These are phyloP conservation scores for Hemerocallis citrina DNA, from an alignment of 106 monocot genomes.

Conservation along the genomic window DNA sequence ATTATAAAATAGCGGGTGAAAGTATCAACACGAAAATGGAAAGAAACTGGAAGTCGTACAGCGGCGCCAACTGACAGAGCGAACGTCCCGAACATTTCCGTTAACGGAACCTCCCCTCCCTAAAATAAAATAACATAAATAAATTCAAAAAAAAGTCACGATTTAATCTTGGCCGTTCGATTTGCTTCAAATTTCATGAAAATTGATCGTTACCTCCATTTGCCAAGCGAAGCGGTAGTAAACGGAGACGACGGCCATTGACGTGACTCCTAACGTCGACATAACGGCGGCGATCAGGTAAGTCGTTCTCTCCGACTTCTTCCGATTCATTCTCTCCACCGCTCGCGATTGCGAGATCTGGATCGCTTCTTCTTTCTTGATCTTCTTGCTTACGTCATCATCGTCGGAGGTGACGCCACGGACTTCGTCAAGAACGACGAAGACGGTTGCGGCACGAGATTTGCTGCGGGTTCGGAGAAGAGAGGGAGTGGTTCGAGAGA, in stretches of 20 bases:
- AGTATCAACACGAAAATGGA: neutral
- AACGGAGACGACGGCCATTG: slow-evolving; percentile 87
- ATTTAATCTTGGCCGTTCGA: no score
- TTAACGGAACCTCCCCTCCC: slow-evolving; percentile 69
- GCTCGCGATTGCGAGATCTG: slow-evolving; percentile 15
- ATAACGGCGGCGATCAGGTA: slow-evolving; percentile 81
- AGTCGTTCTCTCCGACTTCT: slow-evolving; percentile 60
- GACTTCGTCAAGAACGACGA: slow-evolving; percentile 9
- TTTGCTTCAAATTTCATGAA: no score
- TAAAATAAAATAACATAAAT: slow-evolving; percentile 1
- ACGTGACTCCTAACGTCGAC: slow-evolving; percentile 89
- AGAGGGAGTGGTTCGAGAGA: neutral
- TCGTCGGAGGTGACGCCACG: neutral
- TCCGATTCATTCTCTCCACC: slow-evolving; percentile 48
- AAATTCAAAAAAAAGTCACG: neutral
- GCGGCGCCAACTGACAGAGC: slow-evolving; percentile 75
- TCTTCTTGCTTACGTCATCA: neutral
- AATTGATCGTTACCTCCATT: no score
- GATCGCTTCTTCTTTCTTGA: no score
- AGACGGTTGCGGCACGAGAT: slow-evolving; percentile 1
- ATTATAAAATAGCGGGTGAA: neutral
- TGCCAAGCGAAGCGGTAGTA: slow-evolving; percentile 96
- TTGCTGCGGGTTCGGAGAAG: neutral
- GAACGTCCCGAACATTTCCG: slow-evolving; percentile 87
- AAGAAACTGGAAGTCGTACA: slow-evolving; percentile 19